Conservation (phyloP, 192 early-diverging fungal genomes). For the Pilaira anomala region DNA sequence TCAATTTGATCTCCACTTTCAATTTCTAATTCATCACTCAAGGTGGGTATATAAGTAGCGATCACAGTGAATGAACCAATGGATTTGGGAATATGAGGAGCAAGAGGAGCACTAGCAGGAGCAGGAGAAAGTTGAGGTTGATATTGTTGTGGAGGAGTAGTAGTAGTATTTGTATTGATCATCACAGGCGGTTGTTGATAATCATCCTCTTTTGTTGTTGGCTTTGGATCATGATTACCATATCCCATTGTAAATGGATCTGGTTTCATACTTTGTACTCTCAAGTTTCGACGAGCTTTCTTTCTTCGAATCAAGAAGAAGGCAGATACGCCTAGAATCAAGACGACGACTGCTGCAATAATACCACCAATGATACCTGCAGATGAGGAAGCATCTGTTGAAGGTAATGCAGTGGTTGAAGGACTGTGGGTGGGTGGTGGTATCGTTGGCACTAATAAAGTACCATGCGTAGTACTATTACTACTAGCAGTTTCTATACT, state of each 20-base stretch:
- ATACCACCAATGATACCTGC: conserved; percentile 32
- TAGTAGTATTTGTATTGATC: not conserved
- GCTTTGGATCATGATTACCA: conserved; percentile 17
- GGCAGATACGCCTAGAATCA: conserved; percentile 18
- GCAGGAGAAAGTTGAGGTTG: not conserved
- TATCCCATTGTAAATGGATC: conserved; percentile 34
- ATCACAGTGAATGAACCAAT: conserved; percentile 45
- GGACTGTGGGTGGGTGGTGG: not conserved
- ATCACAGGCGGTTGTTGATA: not conserved
- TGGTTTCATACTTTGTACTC: not conserved
- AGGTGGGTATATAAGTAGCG: conserved; percentile 48
- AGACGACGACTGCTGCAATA: conserved; percentile 21
- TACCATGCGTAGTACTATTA: too few relatives aligned
- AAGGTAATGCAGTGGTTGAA: not conserved
- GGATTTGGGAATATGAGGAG: conserved; percentile 27
- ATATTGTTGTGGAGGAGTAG: not conserved
- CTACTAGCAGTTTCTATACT: too few relatives aligned
- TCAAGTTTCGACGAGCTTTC: conserved; percentile 3
- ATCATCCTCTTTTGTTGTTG: not conserved
- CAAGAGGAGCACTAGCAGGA: not conserved
- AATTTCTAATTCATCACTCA: conserved; percentile 57
- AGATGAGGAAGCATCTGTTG: not conserved
- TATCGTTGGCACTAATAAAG: not conserved
- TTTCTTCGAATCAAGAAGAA: conserved; percentile 20
- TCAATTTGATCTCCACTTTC: conserved; percentile 50